These are phyloP conservation scores for Pseudoscleropodium purum DNA, from an alignment of 225 moss, liverwort and hornwort species.

Conservation along the genomic window DNA sequence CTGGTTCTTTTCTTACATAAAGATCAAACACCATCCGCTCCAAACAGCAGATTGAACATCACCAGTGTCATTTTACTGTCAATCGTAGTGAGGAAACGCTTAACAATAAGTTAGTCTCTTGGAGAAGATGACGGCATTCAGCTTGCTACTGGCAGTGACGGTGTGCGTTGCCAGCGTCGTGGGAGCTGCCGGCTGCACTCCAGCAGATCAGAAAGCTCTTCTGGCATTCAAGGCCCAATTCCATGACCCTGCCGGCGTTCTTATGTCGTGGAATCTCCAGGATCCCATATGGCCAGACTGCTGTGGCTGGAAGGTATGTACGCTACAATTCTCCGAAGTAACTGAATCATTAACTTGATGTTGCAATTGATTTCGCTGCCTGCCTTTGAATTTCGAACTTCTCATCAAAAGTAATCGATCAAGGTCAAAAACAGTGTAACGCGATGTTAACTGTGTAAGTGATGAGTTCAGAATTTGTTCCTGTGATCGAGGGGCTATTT, in stretches of 20 bases:
- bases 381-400: neutral
- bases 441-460: neutral
- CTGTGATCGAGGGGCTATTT: no score
- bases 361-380: neutral
- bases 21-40: neutral
- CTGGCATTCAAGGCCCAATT: slow-evolving; percentile 3
- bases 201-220: neutral
- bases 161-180: neutral
- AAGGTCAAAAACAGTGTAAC: neutral
- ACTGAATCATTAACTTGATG: neutral
- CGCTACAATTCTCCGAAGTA: no score
- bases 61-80: neutral
- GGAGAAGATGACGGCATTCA: neutral
- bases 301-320: neutral
- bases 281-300: neutral
- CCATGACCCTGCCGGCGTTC: neutral
- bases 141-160: neutral
- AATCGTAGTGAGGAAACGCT: neutral
- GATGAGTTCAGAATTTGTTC: neutral
- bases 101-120: no score
- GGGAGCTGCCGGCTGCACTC: neutral
- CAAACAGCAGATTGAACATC: neutral
- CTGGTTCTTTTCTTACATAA: no score
- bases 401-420: neutral
- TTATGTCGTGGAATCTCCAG: neutral